Percentiles rank a stretch among this genome's conserved stretches.
Evolutionary conservation across 2,329 filamentous ascomycete species (phyloP).

Genomic region (Beauveria varroae): DNA sequence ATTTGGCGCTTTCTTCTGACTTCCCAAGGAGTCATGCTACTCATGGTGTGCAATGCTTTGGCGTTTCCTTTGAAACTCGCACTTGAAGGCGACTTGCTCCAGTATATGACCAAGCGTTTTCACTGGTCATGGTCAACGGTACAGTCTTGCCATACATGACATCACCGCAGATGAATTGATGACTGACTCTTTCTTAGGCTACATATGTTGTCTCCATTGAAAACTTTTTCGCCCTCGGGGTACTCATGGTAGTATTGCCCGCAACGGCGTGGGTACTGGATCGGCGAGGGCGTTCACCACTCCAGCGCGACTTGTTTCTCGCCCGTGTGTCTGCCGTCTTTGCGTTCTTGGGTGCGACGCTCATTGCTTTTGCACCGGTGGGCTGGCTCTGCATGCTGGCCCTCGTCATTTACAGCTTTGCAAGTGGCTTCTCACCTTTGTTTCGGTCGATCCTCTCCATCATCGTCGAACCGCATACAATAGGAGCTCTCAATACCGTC

Average conservation of each 20-base stretch:
- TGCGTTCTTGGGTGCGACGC: slow-evolving; percentile 25
- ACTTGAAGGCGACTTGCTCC: slow-evolving; percentile 32
- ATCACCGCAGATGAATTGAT: not conserved
- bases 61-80: slow-evolving; percentile 24
- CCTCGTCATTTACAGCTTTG: slow-evolving; percentile 38
- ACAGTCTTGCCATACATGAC: slow-evolving; percentile 12
- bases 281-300: slow-evolving; percentile 21
- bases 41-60: slow-evolving; percentile 28
- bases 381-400: slow-evolving; percentile 30
- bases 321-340: slow-evolving; percentile 26
- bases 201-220: slow-evolving; percentile 34
- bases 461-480: slow-evolving; percentile 44
- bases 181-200: slow-evolving; percentile 21
- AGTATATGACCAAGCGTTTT: slow-evolving; percentile 47
- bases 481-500: slow-evolving; percentile 46
- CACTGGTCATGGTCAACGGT: slow-evolving; percentile 38
- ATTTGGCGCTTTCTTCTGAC: slow-evolving; percentile 32
- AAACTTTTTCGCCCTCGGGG: slow-evolving; percentile 28
- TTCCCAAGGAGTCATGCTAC: slow-evolving; percentile 29
- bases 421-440: slow-evolving; percentile 34
- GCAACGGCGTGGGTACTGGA: slow-evolving; percentile 24
- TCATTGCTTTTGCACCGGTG: slow-evolving; percentile 29
- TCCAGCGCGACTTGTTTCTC: slow-evolving; percentile 34
- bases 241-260: slow-evolving; percentile 33
- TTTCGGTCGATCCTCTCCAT: slow-evolving; percentile 44